Percentiles rank a stretch among this genome's conserved stretches.
Conservation (phyloP, 1,284 basidiomycete genomes). For the Ceratobasidium sp. region DNA sequence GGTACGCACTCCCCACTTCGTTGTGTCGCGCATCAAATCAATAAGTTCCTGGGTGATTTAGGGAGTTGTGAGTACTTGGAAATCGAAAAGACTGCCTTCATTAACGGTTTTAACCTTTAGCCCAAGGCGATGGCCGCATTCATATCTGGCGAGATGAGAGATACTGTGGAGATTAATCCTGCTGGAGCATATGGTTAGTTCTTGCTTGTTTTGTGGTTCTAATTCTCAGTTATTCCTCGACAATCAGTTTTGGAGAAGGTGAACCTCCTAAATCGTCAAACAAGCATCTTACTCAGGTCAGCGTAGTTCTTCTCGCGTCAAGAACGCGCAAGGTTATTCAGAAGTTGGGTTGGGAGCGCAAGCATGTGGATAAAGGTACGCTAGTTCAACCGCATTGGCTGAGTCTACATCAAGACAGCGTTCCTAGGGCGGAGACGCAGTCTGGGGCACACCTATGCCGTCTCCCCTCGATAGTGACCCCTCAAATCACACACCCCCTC, state of each 20-base stretch:
- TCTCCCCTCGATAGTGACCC: slow-evolving; percentile 52
- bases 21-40: slow-evolving; percentile 16
- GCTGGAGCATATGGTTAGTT: slow-evolving; percentile 79
- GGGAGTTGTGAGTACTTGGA: slow-evolving; percentile 70
- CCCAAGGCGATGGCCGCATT: slow-evolving; percentile 97
- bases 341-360: slow-evolving; percentile 94
- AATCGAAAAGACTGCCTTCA: not conserved
- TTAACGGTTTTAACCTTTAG: slow-evolving; percentile 56
- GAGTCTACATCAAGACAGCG: slow-evolving; percentile 20
- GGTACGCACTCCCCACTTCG: slow-evolving; percentile 57
- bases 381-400: not conserved
- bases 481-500: slow-evolving; percentile 10
- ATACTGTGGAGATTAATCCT: slow-evolving; percentile 93
- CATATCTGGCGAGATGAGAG: slow-evolving; percentile 93
- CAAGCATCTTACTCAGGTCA: slow-evolving; percentile 45
- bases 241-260: slow-evolving; percentile 71
- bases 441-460: slow-evolving; percentile 80
- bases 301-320: slow-evolving; percentile 82
- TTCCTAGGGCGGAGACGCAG: slow-evolving; percentile 76
- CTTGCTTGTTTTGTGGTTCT: not conserved
- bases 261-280: not conserved
- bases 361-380: slow-evolving; percentile 91
- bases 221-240: not conserved
- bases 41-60: slow-evolving; percentile 51
- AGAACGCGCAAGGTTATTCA: slow-evolving; percentile 91